Evolutionary conservation across 164 flowering plant species (phyloP).

Genomic region (Kingdonia uniflora): DNA sequence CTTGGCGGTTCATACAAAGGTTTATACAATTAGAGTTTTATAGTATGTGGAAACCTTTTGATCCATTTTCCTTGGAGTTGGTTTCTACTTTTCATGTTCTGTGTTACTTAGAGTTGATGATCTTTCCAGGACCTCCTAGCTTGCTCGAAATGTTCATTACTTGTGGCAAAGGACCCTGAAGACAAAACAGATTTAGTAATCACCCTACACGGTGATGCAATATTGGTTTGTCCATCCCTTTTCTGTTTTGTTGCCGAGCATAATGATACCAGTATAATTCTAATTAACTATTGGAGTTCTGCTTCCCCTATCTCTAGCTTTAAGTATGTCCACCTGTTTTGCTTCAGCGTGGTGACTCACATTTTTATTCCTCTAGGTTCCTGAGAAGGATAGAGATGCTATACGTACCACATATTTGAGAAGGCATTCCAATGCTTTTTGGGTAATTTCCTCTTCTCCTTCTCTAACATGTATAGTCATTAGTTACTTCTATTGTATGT

Average conservation of each 20-base stretch:
- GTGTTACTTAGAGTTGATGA: no score
- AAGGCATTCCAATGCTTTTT: slow-evolving; percentile 79
- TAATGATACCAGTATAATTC: no score
- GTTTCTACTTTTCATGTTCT: no score
- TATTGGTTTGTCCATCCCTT: slow-evolving; percentile 54
- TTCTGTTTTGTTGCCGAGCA: no score
- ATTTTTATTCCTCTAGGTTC: slow-evolving; percentile 31
- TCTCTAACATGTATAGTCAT: neutral
- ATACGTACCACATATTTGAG: slow-evolving; percentile 57
- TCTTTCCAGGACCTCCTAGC: slow-evolving; percentile 61
- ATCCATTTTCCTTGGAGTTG: no score
- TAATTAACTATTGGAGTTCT: no score
- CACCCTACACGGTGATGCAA: slow-evolving; percentile 74
- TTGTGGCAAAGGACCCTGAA: slow-evolving; percentile 82
- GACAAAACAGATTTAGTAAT: slow-evolving; percentile 68
- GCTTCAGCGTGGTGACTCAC: no score
- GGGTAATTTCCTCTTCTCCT: slow-evolving; percentile 38
- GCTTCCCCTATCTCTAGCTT: no score
- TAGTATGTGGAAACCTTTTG: no score
- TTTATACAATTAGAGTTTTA: slow-evolving; percentile 10
- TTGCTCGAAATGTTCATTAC: slow-evolving; percentile 76
- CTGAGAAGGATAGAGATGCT: slow-evolving; percentile 44
- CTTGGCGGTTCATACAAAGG: slow-evolving; percentile 81
- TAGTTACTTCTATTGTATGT: neutral
- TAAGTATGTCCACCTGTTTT: no score